Base-by-base conservation (phyloP, 2,329 filamentous ascomycete genomes). In the Xylaria sp. region DNA sequence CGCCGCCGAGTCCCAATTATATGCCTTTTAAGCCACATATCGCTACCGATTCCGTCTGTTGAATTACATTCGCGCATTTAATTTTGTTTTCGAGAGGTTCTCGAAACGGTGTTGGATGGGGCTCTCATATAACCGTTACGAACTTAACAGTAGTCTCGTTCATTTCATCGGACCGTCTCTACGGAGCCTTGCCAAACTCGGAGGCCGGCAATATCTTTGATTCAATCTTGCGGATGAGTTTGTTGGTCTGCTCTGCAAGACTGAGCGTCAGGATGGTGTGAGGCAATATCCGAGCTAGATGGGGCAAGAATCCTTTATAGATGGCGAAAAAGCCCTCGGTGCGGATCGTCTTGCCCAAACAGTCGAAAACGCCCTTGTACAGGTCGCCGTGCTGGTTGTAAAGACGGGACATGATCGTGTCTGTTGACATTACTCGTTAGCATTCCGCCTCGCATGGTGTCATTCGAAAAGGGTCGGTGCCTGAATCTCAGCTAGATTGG, bases 331-430 rank as follows among this genome's bases (percentile, higher is more conserved):
- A 76, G 25, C 96, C 96, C 80, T 99, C 96, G 0, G 93, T 97
- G 78, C 90, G 91, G 69, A 99, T 86, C 0, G 96, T 99, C 83
- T 97, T 94, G 78, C 87, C 89, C 68, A 98, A 81, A 79, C 96
- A 99, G 82, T 99, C 96, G 71, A 97, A 92, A 4, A 97, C 93
- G 66, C 94, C 92, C 73, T 87, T 90, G 85, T 99, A 99, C n/a
- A 99, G 86, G 78, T 97, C 97, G 60, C 96, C 96, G 70, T 94
- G 97, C 80, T 99, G 96, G 84, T 99, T 99, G 85, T 99, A 99
- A 85, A 99, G 91, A 70, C 96, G 91, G 70, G 93, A 96, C 96
- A 99, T 99, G 82, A 99, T 93, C 5, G 96, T 99, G 80, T 99
- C 96, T 87, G 55, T 41, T 13, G 28, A 5, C 0, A 20, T 53